These are phyloP conservation scores for Boechera stricta DNA, from an alignment of 345 rosid genomes.

Conservation along the genomic window DNA sequence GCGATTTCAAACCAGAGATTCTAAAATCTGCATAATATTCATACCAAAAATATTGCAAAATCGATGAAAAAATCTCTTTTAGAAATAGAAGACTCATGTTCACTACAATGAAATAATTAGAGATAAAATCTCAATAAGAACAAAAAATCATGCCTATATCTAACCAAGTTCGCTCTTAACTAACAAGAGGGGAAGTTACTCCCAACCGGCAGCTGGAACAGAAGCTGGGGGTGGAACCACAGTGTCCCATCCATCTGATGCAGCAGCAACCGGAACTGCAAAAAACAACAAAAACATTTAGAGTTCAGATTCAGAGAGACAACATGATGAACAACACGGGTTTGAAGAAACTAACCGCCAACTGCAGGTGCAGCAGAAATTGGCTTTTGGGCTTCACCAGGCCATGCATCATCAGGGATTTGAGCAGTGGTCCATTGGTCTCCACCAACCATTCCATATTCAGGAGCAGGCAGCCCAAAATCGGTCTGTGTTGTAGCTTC, in stretches of 20 bases:
- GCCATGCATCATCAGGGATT: constrained; percentile 58
- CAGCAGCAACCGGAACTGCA: constrained; percentile 28
- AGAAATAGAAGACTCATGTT: background rate
- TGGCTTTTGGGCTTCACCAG: constrained; percentile 54
- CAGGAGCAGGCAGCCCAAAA: constrained; percentile 44
- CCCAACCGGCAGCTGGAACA: constrained; percentile 50
- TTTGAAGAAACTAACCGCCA: constrained; percentile 37
- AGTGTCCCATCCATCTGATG: constrained; percentile 54
- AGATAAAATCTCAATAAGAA: background rate
- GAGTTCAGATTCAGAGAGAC: background rate
- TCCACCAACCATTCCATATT: constrained; percentile 45
- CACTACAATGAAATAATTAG: background rate
- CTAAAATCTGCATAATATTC: background rate
- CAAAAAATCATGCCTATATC: background rate
- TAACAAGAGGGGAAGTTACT: background rate
- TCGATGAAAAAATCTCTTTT: background rate
- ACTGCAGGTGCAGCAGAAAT: constrained; percentile 54
- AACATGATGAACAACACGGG: background rate
- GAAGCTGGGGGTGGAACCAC: constrained; percentile 41
- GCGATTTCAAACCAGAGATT: background rate
- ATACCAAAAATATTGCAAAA: background rate
- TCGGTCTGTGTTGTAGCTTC: constrained; percentile 40
- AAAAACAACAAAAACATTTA: background rate
- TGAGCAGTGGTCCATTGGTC: constrained; percentile 63
- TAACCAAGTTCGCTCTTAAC: background rate